Evolutionary conservation across 1,284 basidiomycete genomes (phyloP), one percentile per base, ranked within the genome.

Genomic region (Cryptococcus jaspeensis): DNA sequence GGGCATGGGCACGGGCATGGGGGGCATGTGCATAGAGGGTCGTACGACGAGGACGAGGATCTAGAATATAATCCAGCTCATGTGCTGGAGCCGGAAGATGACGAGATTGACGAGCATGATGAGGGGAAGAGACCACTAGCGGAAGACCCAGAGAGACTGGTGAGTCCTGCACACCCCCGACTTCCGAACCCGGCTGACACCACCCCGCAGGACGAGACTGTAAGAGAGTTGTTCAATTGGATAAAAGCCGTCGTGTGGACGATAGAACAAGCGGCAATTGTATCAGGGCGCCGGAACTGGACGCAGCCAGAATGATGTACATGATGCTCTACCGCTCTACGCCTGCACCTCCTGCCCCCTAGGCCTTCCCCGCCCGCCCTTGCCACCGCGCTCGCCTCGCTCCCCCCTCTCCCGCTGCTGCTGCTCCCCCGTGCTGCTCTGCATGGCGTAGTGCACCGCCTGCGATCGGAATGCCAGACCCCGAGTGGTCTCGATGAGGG

Each of bases 401-500:
- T 64, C 69, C 13, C 70, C 70, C 44, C 66, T 55, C 51, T 62
- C 67, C 37, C 67, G 56, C 50, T 60, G 45, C 55, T 64, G 61
- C 53, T 59, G 58, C 28, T 62, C 65, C 28, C 54, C 61, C 40
- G 55, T 57, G 39, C 61, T 63, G 56, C 63, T 69, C 47, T 71
- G 65, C 80, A 94, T 87, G 12, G 91, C 89, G n/a, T 87, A 87
- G 18, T 90, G 89, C 62, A 96, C 80, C 4, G 91, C 92, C 73
- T 94, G 90, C 2, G 92, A 93, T 60, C 92, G 86, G 80, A 95
- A 87, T 3, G 91, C 87, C 55, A 98, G 83, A 28, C 92, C 92
- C 51, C 92, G 87, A 2, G 94, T 96, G 78, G 93, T 95, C 77
- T 98, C 95, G 70, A 98, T 97, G 66, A 98, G 88, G 9, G 88